Conservation (phyloP, 2,329 filamentous ascomycete species). For the Colletotrichum sp. region DNA sequence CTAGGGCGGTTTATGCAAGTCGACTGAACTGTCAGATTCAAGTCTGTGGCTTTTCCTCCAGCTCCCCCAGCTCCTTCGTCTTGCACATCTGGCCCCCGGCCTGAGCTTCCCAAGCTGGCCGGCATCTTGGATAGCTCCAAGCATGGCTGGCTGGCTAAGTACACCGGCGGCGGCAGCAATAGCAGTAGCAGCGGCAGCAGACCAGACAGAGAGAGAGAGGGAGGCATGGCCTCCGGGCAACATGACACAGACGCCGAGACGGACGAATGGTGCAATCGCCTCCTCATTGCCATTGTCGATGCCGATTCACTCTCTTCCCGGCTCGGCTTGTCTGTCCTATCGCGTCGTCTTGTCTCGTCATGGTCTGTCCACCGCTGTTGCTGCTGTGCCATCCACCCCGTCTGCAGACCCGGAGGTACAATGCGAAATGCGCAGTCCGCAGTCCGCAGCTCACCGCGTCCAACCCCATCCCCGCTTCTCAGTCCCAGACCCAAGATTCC, state of each 20-base stretch:
- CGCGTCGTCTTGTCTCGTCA: background rate
- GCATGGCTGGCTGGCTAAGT: background rate
- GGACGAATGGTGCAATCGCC: background rate
- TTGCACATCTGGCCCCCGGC: background rate
- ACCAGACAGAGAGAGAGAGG: background rate
- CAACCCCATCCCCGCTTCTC: constrained; percentile 6
- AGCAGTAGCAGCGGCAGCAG: background rate
- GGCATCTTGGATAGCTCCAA: constrained; percentile 11
- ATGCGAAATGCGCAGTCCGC: background rate
- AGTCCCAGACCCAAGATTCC: constrained; percentile 15
- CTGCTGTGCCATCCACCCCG: constrained; percentile 11
- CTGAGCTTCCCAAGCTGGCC: background rate
- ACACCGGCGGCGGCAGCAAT: background rate
- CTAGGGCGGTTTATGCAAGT: background rate
- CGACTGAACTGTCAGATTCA: background rate
- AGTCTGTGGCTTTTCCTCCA: background rate
- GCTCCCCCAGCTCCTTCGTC: background rate
- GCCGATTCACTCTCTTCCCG: background rate
- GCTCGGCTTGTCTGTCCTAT: background rate
- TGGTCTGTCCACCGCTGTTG: background rate
- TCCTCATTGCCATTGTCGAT: background rate
- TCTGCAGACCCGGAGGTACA: background rate
- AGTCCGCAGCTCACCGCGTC: background rate
- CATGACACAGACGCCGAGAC: background rate
- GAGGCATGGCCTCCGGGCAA: background rate